Conservation (phyloP, 2,329 filamentous ascomycete genomes). For the Penicillium sumatraense region DNA sequence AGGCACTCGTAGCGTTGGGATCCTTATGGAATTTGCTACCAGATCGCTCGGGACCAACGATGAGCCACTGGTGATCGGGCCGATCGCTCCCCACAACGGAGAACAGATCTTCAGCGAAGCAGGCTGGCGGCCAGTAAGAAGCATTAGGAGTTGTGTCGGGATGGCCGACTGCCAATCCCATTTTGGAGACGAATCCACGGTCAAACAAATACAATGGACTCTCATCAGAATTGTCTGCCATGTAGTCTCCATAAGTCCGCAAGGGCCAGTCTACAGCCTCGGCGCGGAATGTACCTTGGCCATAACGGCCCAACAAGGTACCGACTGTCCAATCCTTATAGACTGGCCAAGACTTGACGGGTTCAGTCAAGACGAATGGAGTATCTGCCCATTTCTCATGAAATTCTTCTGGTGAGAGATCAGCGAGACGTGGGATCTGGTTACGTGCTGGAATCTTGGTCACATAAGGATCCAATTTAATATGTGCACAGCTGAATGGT, state of each 20-base stretch:
- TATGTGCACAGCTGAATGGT: constrained; percentile 86
- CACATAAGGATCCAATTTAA: constrained; percentile 68
- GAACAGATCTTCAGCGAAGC: constrained; percentile 88
- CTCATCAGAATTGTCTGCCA: constrained; percentile 79
- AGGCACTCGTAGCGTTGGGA: constrained; percentile 73
- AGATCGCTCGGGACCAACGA: constrained; percentile 82
- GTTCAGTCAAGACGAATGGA: constrained; percentile 85
- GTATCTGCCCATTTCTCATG: constrained; percentile 73
- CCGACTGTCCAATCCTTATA: constrained; percentile 75
- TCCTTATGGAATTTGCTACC: constrained; percentile 95
- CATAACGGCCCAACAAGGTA: constrained; percentile 67
- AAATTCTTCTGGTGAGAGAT: constrained; percentile 75
- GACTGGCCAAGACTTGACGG: constrained; percentile 80
- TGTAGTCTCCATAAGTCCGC: constrained; percentile 79
- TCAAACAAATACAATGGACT: constrained; percentile 94
- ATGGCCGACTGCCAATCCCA: constrained; percentile 67
- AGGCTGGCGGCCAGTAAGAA: constrained; percentile 77
- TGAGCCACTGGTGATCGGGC: constrained; percentile 90
- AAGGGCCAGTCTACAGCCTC: constrained; percentile 94
- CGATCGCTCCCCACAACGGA: constrained; percentile 75
- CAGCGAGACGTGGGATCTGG: constrained; percentile 69
- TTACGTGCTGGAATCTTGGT: constrained; percentile 74
- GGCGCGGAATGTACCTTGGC: constrained; percentile 74
- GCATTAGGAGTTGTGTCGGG: constrained; percentile 49
- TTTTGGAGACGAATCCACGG: constrained; percentile 83